These are phyloP conservation scores for Cercophora sp. DNA, from an alignment of 495 filamentous ascomycete genomes.

Conservation along the genomic window DNA sequence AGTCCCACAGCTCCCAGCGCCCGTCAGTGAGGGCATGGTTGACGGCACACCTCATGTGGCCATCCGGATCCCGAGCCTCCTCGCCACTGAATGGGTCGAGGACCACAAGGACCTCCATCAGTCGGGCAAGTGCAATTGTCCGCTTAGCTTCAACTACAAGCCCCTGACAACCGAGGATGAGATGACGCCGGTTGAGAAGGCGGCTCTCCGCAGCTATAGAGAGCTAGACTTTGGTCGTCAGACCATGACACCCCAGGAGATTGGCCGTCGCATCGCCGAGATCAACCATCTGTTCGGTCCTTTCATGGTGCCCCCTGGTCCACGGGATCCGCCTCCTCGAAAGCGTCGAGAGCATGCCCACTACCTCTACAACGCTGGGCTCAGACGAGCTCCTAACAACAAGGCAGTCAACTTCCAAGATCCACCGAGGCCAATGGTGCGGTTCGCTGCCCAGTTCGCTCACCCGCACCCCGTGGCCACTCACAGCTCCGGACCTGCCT, in stretches of 20 bases:
- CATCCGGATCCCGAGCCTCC: slow-evolving; percentile 32
- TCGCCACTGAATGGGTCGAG: slow-evolving; percentile 37
- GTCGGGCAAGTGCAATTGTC: slow-evolving; percentile 30
- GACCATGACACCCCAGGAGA: not conserved
- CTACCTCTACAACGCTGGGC: no score
- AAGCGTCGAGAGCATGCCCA: not conserved
- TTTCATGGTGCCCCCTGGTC: not conserved
- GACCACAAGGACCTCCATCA: slow-evolving; percentile 38
- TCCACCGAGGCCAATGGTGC: no score
- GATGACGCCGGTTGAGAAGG: slow-evolving; percentile 9
- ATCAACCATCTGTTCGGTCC: slow-evolving; percentile 15
- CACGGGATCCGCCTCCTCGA: no score
- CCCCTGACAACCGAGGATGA: slow-evolving; percentile 14
- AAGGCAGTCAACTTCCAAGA: no score
- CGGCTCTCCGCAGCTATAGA: slow-evolving; percentile 11
- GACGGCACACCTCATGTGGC: slow-evolving; percentile 16
- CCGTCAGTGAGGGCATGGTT: not conserved
- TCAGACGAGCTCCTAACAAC: no score
- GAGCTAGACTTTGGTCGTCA: slow-evolving; percentile 6
- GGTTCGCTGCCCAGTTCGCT: no score
- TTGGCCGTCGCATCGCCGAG: slow-evolving; percentile 9
- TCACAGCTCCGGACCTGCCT: no score
- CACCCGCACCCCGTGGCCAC: no score
- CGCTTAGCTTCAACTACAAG: slow-evolving; percentile 26
- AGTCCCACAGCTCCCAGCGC: not conserved